Conservation (phyloP, 2,329 filamentous ascomycete species). For the Claviceps arundinis region DNA sequence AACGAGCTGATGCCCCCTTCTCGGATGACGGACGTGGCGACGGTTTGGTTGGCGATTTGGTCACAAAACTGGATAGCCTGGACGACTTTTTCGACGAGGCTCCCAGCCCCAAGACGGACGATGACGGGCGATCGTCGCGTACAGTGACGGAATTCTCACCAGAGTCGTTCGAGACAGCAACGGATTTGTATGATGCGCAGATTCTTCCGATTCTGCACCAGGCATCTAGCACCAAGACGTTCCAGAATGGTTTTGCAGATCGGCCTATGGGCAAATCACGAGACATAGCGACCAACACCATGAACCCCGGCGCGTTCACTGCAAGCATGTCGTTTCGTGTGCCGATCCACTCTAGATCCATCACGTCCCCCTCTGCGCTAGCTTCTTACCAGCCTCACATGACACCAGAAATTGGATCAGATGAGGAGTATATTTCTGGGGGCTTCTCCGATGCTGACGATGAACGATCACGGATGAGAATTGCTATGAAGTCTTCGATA, state of each 20-base stretch:
- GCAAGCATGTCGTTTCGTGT: slow-evolving; percentile 39
- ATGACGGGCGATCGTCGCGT: slow-evolving; percentile 46
- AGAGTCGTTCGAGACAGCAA: slow-evolving; percentile 57
- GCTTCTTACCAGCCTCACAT: slow-evolving; percentile 40
- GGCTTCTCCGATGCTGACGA: slow-evolving; percentile 69
- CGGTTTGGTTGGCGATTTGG: slow-evolving; percentile 60
- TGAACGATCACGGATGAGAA: slow-evolving; percentile 39
- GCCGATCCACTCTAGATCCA: slow-evolving; percentile 63
- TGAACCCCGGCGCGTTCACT: slow-evolving; percentile 49
- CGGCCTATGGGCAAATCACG: slow-evolving; percentile 47
- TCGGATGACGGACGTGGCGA: slow-evolving; percentile 68
- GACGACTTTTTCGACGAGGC: slow-evolving; percentile 73
- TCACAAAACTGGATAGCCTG: slow-evolving; percentile 64
- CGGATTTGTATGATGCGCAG: slow-evolving; percentile 83
- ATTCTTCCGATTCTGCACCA: slow-evolving; percentile 82
- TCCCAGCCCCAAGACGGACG: slow-evolving; percentile 41
- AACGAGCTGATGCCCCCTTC: slow-evolving; percentile 82
- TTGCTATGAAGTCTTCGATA: slow-evolving; percentile 45
- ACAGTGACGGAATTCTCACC: slow-evolving; percentile 53
- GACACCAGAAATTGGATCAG: slow-evolving; percentile 50
- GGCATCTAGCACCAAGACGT: slow-evolving; percentile 65
- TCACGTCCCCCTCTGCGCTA: slow-evolving; percentile 64
- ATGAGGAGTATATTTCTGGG: slow-evolving; percentile 64
- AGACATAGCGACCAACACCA: slow-evolving; percentile 45
- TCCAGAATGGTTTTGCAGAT: slow-evolving; percentile 82